Evolutionary conservation across 345 rosid genomes (phyloP), one percentile per base, ranked within the genome.

Genomic region (Linum lewisii): DNA sequence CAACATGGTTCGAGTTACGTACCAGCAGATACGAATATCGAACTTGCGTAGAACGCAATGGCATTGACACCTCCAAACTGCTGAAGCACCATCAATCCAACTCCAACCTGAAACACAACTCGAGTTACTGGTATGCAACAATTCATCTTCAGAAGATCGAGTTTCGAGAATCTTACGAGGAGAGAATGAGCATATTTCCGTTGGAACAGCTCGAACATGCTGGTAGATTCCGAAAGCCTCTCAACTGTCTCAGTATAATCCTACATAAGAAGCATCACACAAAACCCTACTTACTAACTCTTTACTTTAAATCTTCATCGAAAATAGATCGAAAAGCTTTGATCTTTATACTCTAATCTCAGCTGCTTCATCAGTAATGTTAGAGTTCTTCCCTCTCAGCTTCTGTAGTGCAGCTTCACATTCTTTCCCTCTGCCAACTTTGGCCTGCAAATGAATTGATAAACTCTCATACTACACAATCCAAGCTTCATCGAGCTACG

Each of bases 11-110:
- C n/a, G n/a, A n/a, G n/a, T n/a, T 26, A 14, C 45, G 64, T 79
- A 82, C 87, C 87, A 3, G 87, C 79, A 47, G 82, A 77, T 18
- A 58, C 62, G 49, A 82, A 79, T 42, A 82, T 82, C 21, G 84
- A 47, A 59, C 74, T 78, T 34, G 87, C 79, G 63, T 82, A 82
- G 62, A 81, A 82, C 20, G 75, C 65, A 57, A 79, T 73, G 51
- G 72, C 84, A 42, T 75, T 74, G 57, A 75, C 57, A 21, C 82
- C 82, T 66, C 82, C 79, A 20, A 72, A 63, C 69, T 73, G 59
- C 65, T 74, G 82, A 44, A 78, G 51, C 14, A 75, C 53, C 70
- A 75, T 75, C 36, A 75, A 57, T 32, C 82, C 82, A 24, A 78
- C 69, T 61, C 79, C 82, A 59, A 74, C 72, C 77, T 78, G 26